Percentiles rank a stretch among this genome's conserved stretches.
phyloP scores from a whole-genome alignment of 257 asterid genomes.

The Lithospermum erythrorhizon region DNA sequence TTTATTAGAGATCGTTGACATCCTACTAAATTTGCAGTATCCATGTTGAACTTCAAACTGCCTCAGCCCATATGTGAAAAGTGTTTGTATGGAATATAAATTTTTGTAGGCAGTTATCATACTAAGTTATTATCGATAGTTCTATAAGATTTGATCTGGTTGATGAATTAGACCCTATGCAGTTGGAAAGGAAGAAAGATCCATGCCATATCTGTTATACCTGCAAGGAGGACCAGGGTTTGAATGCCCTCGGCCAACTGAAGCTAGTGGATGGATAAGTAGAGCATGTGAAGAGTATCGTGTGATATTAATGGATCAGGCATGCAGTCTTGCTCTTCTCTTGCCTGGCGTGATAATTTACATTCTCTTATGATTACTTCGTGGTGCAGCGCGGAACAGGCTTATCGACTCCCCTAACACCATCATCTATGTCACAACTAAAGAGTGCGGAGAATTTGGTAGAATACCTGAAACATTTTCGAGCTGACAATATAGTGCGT shows the following conservation, averaged over 20 bases:
- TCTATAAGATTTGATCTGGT: background rate
- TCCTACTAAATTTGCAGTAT: background rate
- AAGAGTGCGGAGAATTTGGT: conserved; percentile 54
- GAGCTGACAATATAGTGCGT: conserved; percentile 81
- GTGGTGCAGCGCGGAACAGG: conserved; percentile 90
- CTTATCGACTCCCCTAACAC: conserved; percentile 66
- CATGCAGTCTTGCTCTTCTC: conserved; percentile 18
- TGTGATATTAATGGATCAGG: conserved; percentile 92
- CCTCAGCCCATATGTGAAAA: background rate
- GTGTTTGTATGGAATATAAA: too few relatives aligned
- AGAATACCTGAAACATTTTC: conserved; percentile 63
- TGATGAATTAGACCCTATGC: background rate
- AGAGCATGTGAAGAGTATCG: conserved; percentile 90
- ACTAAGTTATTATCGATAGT: background rate
- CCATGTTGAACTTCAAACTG: background rate
- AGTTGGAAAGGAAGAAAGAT: conserved; percentile 1
- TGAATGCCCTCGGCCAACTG: conserved; percentile 76
- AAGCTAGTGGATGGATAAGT: conserved; percentile 87
- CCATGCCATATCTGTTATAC: conserved; percentile 1
- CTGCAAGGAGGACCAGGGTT: conserved; percentile 16
- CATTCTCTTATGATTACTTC: conserved; percentile 20
- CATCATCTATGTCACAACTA: conserved; percentile 80
- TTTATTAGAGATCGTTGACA: background rate
- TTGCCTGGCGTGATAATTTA: background rate
- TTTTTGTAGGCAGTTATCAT: background rate